Evolutionary conservation across 148 eudicot species (phyloP).

Genomic region (Cornus florida): DNA sequence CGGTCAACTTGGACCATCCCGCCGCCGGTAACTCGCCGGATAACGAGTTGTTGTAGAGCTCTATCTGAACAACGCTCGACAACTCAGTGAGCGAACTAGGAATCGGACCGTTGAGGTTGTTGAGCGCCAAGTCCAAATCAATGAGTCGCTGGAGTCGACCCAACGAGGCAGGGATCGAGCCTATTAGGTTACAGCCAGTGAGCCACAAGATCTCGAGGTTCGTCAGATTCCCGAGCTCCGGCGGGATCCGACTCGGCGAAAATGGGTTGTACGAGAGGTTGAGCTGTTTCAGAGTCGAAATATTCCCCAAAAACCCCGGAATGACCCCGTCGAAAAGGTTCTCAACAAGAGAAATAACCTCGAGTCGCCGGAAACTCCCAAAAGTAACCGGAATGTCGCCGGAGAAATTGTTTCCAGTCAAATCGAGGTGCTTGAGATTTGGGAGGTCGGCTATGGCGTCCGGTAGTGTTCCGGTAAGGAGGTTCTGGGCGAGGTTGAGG

Average conservation of each 20-base stretch:
- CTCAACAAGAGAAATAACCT: conserved; percentile 42
- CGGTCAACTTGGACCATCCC: conserved; percentile 61
- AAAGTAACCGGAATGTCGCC: conserved; percentile 67
- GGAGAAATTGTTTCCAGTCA: conserved; percentile 68
- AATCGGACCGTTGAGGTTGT: conserved; percentile 42
- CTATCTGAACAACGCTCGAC: conserved; percentile 47
- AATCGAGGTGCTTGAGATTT: conserved; percentile 43
- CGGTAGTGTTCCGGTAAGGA: conserved; percentile 52
- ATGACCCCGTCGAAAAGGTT: conserved; percentile 66
- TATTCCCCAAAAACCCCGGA: conserved; percentile 49
- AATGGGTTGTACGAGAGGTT: conserved; percentile 75
- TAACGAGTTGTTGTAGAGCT: conserved; percentile 65
- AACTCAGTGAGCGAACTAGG: conserved; percentile 65
- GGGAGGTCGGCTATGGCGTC: conserved; percentile 27
- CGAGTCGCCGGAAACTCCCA: conserved; percentile 50
- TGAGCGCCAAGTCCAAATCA: conserved; percentile 63
- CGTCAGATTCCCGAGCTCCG: conserved; percentile 52
- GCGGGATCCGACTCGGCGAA: conserved; percentile 52
- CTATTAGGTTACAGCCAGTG: conserved; percentile 40
- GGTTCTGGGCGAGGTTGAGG: conserved; percentile 54
- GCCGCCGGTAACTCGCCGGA: conserved; percentile 54
- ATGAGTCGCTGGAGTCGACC: conserved; percentile 40
- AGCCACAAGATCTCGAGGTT: conserved; percentile 67
- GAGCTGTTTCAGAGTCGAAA: conserved; percentile 53
- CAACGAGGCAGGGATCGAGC: conserved; percentile 67